Conservation (phyloP, 345 rosid species). For the Corymbia maculata region DNA sequence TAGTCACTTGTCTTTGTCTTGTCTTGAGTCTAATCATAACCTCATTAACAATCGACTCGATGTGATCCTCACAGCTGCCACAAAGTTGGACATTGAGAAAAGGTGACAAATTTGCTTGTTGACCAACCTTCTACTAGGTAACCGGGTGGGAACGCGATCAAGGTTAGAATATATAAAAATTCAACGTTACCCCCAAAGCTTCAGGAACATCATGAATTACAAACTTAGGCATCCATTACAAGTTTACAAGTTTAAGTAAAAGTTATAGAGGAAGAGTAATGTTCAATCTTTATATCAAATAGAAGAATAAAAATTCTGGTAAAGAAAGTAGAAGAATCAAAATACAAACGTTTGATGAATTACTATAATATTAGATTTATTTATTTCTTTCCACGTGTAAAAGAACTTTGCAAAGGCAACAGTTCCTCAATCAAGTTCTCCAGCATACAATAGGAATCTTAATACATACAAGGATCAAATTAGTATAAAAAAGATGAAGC, state of each 20-base stretch:
- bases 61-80: too few relatives aligned
- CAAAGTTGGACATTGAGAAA: too few relatives aligned
- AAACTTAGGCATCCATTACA: background rate
- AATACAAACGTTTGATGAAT: background rate
- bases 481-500: background rate
- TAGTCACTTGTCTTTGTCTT: too few relatives aligned
- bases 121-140: too few relatives aligned
- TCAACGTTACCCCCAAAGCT: background rate
- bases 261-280: background rate
- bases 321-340: background rate
- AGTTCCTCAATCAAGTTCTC: background rate
- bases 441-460: too few relatives aligned
- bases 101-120: too few relatives aligned
- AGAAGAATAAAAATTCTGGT: background rate
- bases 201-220: background rate
- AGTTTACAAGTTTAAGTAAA: background rate
- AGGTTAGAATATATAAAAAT: too few relatives aligned
- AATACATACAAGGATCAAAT: background rate
- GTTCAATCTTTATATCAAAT: background rate
- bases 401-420: background rate
- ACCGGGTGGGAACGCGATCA: too few relatives aligned
- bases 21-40: too few relatives aligned
- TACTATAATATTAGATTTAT: too few relatives aligned
- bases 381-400: background rate
- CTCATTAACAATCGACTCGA: too few relatives aligned